These are phyloP conservation scores for Xylariaceae sp. DNA, from an alignment of 2,329 filamentous ascomycete genomes.

Conservation along the genomic window DNA sequence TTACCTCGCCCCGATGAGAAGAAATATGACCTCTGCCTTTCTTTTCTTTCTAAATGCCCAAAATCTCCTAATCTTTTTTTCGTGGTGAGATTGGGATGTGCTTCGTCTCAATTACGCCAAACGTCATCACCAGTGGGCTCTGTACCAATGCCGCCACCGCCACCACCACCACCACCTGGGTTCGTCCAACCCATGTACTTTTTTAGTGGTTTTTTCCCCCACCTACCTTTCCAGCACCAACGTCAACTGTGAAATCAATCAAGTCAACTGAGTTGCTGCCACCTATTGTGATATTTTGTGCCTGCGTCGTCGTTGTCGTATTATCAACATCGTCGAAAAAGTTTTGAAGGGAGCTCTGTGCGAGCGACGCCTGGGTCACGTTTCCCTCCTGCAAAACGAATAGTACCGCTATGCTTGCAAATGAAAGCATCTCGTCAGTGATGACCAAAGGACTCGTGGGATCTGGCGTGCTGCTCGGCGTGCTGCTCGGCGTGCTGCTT, in stretches of 20 bases:
- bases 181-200: slow-evolving; percentile 1
- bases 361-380: slow-evolving; percentile 45
- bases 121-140: slow-evolving; percentile 3
- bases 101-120: slow-evolving; percentile 14
- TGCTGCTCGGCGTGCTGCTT: slow-evolving; percentile 22
- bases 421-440: slow-evolving; percentile 55
- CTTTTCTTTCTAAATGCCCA: slow-evolving; percentile 12
- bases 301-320: slow-evolving; percentile 32
- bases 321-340: slow-evolving; percentile 45
- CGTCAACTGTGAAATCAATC: slow-evolving; percentile 41
- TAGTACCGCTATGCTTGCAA: slow-evolving; percentile 56
- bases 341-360: slow-evolving; percentile 49
- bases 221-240: slow-evolving; percentile 25
- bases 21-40: background rate
- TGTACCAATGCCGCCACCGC: too few relatives aligned
- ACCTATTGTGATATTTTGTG: slow-evolving; percentile 39
- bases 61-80: slow-evolving; percentile 1
- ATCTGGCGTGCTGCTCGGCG: slow-evolving; percentile 21
- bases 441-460: slow-evolving; percentile 40
- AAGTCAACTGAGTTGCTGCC: slow-evolving; percentile 45
- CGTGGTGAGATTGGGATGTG: slow-evolving; percentile 8
- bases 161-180: background rate
- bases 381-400: slow-evolving; percentile 54
- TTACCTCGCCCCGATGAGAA: background rate
- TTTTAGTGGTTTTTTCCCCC: slow-evolving; percentile 20